Percentiles rank a stretch among this genome's conserved stretches.
phyloP scores from a whole-genome alignment of 441 rosid species.

The Melastoma candidum region DNA sequence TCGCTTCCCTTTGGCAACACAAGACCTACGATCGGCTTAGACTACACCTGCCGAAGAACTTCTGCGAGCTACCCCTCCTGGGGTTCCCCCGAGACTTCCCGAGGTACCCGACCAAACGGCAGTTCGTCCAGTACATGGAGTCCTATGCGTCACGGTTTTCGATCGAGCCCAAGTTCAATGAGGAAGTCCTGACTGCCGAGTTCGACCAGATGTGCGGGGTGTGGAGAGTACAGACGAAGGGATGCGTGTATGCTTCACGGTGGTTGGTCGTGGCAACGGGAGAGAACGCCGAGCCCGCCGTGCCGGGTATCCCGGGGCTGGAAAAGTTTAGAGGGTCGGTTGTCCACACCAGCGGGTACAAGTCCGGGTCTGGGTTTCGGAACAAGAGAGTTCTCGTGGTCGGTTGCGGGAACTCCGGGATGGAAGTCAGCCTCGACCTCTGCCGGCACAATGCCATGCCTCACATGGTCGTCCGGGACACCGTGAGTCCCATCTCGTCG shows the following conservation, averaged over 20 bases:
- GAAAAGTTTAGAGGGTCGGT: conserved; percentile 45
- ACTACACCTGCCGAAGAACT: conserved; percentile 82
- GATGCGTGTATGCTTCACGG: conserved; percentile 37
- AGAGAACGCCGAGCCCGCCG: conserved; percentile 76
- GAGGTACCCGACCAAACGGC: conserved; percentile 60
- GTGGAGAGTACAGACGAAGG: conserved; percentile 65
- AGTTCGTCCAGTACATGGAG: conserved; percentile 72
- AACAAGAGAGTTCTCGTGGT: conserved; percentile 60
- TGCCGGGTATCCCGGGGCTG: conserved; percentile 60
- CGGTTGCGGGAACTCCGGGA: conserved; percentile 96
- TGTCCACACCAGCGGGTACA: conserved; percentile 61
- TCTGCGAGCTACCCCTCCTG: conserved; percentile 66
- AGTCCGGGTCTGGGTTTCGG: conserved; percentile 57
- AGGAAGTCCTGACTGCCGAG: conserved; percentile 40
- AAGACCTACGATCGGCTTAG: conserved; percentile 76
- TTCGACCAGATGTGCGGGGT: conserved; percentile 35
- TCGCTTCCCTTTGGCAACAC: conserved; percentile 60
- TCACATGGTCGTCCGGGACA: conserved; percentile 36
- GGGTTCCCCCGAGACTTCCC: conserved; percentile 63
- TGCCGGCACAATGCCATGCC: conserved; percentile 72
- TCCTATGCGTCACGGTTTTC: conserved; percentile 62
- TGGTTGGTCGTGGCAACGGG: conserved; percentile 93
- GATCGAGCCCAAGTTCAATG: conserved; percentile 56
- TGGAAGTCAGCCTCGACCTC: conserved; percentile 94
- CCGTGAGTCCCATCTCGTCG: no score